Base-by-base conservation (phyloP, 352 stramenopile genomes). In the Phytophthora tubulina region DNA sequence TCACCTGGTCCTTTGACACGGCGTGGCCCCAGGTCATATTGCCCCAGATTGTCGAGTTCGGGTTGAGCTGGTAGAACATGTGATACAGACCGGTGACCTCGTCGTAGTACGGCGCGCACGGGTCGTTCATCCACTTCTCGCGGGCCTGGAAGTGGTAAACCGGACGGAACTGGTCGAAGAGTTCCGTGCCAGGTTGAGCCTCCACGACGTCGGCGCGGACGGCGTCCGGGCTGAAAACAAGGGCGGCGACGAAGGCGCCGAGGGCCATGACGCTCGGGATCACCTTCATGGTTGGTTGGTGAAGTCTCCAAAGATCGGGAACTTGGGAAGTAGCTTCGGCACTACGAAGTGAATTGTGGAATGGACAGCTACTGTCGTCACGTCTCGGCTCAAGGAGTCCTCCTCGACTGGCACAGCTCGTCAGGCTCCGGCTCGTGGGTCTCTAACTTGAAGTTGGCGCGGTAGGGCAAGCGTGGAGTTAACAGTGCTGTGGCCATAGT, bases 111-210 rank as follows among this genome's bases (percentile, higher is more conserved):
- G 88, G 86, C 0, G 76, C 88, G 63, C 88, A 94, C 46, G 88
- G 88, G 63, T 95, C 88, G 73, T 95, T 95, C 85, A 93, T 90
- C 87, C 87, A 94, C 72, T 93, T 90, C 57, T 91, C 76, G 50
- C 80, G 83, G 44, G 80, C 70, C 21, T 66, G 65, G 66, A 91
- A 89, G 73, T 92, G 85, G 67, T 82, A 92, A 17, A 88, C 72
- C 1, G 84, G 79, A 31, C 82, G 84, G 67, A 85, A 80, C 73
- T 92, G 84, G 8, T 82, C 54, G 69, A 91, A 91, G 15, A 72
- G 63, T 7, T 74, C 41, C 13, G 79, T 74, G 21, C 76, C 80
- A 13, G 75, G 73, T 27, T 61, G 61, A 5, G 82, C 78, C 35
- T 79, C 45, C 45, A 75, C 67, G 11, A 79, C 42, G 15, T 67